A percentile compares a stretch with the other conserved stretches of the same genome.
These are phyloP conservation scores for Misopates orontium DNA, from an alignment of 257 asterid genomes.

Conservation along the genomic window DNA sequence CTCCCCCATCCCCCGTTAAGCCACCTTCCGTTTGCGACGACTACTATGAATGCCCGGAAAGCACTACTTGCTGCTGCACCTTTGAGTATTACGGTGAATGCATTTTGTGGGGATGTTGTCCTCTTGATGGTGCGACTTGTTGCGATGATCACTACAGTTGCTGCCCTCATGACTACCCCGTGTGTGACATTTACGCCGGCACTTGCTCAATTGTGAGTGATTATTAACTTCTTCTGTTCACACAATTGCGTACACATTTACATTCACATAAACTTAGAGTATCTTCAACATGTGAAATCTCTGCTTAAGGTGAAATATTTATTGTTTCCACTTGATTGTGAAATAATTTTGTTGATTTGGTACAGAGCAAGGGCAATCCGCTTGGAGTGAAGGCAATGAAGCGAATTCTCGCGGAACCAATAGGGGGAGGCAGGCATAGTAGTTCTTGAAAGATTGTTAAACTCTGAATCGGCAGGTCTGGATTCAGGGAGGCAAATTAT, in stretches of 20 bases:
- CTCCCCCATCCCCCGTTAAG: slow-evolving; percentile 70
- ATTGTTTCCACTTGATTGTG: too few species aligned
- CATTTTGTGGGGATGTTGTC: slow-evolving; percentile 87
- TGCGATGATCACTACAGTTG: slow-evolving; percentile 79
- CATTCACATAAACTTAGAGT: too few species aligned
- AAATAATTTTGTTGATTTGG: background rate
- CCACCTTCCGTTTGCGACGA: slow-evolving; percentile 57
- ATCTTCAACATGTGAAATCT: too few species aligned
- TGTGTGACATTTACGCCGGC: slow-evolving; percentile 64
- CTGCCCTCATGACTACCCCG: slow-evolving; percentile 83
- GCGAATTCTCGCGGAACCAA: slow-evolving; percentile 39
- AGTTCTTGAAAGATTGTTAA: too few species aligned
- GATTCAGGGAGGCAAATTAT: background rate
- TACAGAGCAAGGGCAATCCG: slow-evolving; percentile 53
- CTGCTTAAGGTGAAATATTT: too few species aligned
- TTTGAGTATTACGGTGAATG: slow-evolving; percentile 42
- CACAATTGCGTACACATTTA: too few species aligned
- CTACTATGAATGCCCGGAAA: slow-evolving; percentile 48
- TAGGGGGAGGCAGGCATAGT: slow-evolving; percentile 19
- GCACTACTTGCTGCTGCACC: slow-evolving; percentile 74
- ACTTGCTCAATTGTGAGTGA: slow-evolving; percentile 70
- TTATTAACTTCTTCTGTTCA: background rate
- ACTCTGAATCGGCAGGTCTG: too few species aligned
- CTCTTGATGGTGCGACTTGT: slow-evolving; percentile 71
- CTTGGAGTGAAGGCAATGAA: slow-evolving; percentile 52